Evolutionary conservation across 768 basidiomycete genomes (phyloP).

Genomic region (Pisolithus tinctorius): DNA sequence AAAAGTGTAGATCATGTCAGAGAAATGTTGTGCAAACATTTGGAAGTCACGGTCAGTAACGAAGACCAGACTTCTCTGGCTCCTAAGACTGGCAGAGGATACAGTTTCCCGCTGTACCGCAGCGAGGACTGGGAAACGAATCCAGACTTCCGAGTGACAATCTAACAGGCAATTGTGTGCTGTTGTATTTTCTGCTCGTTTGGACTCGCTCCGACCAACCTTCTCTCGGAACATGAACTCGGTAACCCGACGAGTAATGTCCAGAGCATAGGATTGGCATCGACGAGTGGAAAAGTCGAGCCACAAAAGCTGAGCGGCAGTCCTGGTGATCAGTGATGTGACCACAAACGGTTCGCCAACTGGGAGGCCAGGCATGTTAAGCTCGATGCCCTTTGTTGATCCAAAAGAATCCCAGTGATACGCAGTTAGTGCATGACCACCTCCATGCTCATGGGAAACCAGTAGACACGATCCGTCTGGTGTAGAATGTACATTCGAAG

Average conservation of each 20-base stretch:
- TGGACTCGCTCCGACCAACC: constrained; percentile 14
- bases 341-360: constrained; percentile 21
- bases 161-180: constrained; percentile 42
- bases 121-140: constrained; percentile 45
- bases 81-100: constrained; percentile 22
- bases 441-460: constrained; percentile 16
- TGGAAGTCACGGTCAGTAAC: constrained; percentile 28
- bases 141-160: constrained; percentile 48
- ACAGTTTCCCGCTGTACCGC: constrained; percentile 38
- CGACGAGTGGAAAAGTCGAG: constrained; percentile 24
- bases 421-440: constrained; percentile 21
- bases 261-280: constrained; percentile 37
- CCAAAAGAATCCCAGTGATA: constrained; percentile 53
- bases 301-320: constrained; percentile 35
- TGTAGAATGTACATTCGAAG: constrained; percentile 32
- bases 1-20: constrained; percentile 35
- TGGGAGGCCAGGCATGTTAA: constrained; percentile 24
- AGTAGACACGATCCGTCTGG: constrained; percentile 47
- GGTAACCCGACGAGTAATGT: constrained; percentile 45
- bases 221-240: constrained; percentile 48
- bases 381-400: constrained; percentile 32
- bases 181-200: constrained; percentile 11
- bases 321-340: constrained; percentile 38
- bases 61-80: constrained; percentile 31
- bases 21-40: constrained; percentile 34